Base-by-base conservation (phyloP, 305 asterid genomes). In the Euphrasia arctica region DNA sequence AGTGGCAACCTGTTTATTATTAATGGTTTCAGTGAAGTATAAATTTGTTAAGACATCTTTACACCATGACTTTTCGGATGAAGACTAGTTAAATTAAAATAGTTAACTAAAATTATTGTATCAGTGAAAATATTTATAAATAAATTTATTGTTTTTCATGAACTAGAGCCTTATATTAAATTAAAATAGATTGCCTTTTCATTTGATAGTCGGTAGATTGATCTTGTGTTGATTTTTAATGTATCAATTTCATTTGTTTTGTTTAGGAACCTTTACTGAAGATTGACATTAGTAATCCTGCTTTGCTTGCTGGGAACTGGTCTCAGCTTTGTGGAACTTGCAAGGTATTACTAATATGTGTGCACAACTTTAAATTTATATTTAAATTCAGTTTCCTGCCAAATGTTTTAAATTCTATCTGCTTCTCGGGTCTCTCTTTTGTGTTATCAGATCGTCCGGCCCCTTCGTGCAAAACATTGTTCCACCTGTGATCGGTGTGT, bases 381-480 rank as follows among this genome's bases (percentile, higher is more conserved):
- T n/a, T n/a, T n/a, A 60, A 10, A 4, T 36, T 41, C 68, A 66
- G 54, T 28, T 59, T 60, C 49, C 58, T 45, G 63, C 71, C 52
- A n/a, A 58, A 54, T 45, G 34, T 55, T 50, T 41, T 28, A 31
- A 65, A 52, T 34, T 62, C 49, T 58, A 41, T 59, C n/a, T 74
- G 71, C 68, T 66, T 72, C 66, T 63, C 63, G 61, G n/a, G 25
- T 22, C 34, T 73, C 34, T 73, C 61, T 70, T 65, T 67, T 70
- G 62, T 56, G 60, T 83, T 71, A 7, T 71, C 80, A 90, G 99
- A 93, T 93, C 78, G 97, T 93, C 61, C 87, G 96, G 75, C 99
- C 99, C 62, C 97, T 82, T 73, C 97, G 99, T 62, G 97, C 99
- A 48, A 93, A 93, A 75, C 99, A 93, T 74, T 93, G 99, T 82